Evolutionary conservation across 306 rosid species (phyloP).

Genomic region (Vigna trinervia): DNA sequence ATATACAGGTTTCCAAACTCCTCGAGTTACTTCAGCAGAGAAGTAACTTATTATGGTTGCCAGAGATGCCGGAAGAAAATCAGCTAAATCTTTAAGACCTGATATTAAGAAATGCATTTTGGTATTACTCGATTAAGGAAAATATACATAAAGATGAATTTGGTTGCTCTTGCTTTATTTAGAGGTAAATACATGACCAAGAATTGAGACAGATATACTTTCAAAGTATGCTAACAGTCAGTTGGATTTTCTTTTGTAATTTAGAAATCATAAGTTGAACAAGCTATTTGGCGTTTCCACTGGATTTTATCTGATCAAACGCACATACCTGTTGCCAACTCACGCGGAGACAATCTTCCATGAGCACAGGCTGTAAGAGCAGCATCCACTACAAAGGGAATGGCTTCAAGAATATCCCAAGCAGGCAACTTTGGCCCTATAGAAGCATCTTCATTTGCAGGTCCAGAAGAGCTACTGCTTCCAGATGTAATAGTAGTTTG

Average conservation of each 20-base stretch:
- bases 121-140: slow-evolving; percentile 27
- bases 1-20: slow-evolving; percentile 90
- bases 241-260: slow-evolving; percentile 26
- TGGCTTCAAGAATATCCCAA: slow-evolving; percentile 96
- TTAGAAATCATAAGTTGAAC: slow-evolving; percentile 7
- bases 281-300: slow-evolving; percentile 26
- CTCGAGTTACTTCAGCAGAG: slow-evolving; percentile 95
- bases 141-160: slow-evolving; percentile 34
- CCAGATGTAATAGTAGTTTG: slow-evolving; percentile 77
- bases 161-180: slow-evolving; percentile 23
- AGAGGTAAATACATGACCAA: slow-evolving; percentile 7
- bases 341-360: slow-evolving; percentile 94
- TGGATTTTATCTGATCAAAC: slow-evolving; percentile 25
- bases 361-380: slow-evolving; percentile 98
- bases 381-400: slow-evolving; percentile 97
- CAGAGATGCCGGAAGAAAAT: slow-evolving; percentile 96
- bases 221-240: slow-evolving; percentile 17
- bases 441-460: slow-evolving; percentile 71
- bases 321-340: slow-evolving; percentile 86
- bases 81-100: slow-evolving; percentile 98
- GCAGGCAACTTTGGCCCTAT: slow-evolving; percentile 90
- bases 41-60: slow-evolving; percentile 97
- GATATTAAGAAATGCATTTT: slow-evolving; percentile 43
- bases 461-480: slow-evolving; percentile 93
- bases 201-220: slow-evolving; percentile 24